Conservation (phyloP, 2,329 filamentous ascomycete species). For the Fusarium sarcochroum region DNA sequence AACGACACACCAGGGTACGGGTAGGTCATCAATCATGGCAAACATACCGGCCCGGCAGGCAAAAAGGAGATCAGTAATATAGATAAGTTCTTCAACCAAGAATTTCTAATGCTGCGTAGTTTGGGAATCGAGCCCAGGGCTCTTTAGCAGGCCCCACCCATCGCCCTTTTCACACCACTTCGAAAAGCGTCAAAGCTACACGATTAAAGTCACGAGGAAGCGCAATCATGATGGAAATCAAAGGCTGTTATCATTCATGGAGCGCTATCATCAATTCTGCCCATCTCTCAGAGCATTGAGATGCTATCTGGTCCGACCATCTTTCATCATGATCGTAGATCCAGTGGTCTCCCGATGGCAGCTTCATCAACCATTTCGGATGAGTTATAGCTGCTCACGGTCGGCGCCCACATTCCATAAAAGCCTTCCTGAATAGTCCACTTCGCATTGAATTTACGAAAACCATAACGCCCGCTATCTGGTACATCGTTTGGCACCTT, state of each 20-base stretch:
- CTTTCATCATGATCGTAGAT: slow-evolving; percentile 18
- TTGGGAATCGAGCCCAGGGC: neutral
- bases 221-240: slow-evolving; percentile 12
- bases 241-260: slow-evolving; percentile 27
- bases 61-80: too few relatives aligned
- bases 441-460: slow-evolving; percentile 9
- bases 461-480: slow-evolving; percentile 27
- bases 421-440: slow-evolving; percentile 1
- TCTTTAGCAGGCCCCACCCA: too few relatives aligned
- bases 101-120: neutral
- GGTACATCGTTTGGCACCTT: slow-evolving; percentile 6
- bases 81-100: neutral
- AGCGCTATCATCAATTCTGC: slow-evolving; percentile 39
- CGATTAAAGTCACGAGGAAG: neutral
- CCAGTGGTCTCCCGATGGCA: slow-evolving; percentile 7
- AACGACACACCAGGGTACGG: neutral
- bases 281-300: slow-evolving; percentile 40
- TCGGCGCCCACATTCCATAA: slow-evolving; percentile 8
- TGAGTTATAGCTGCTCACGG: slow-evolving; percentile 19
- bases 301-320: slow-evolving; percentile 13
- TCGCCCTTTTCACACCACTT: too few relatives aligned
- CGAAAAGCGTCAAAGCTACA: neutral
- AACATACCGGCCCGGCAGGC: too few relatives aligned
- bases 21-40: too few relatives aligned
- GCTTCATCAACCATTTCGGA: slow-evolving; percentile 33